Base-by-base conservation (phyloP, 2,329 filamentous ascomycete species). In the Peltaster fructicola region DNA sequence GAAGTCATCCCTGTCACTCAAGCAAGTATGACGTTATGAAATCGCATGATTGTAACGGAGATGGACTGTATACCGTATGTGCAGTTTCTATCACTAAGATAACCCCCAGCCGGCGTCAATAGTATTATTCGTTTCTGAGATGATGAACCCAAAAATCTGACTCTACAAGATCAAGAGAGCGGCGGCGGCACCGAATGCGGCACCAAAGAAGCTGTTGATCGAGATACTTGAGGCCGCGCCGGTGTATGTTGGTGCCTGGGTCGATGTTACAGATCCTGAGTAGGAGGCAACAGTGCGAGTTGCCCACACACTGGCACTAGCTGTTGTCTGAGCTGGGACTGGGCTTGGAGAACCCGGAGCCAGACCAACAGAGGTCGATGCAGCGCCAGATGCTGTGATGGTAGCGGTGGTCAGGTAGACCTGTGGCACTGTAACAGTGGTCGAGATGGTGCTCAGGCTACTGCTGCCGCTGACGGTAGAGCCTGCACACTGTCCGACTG, bases 371-470 rank as follows among this genome's bases (percentile, higher is more conserved):
- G 31, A 31, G 15, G 41, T 44, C 12, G 45, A 42, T 3, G 13
- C 22, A 8, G 40, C 40, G 9, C 43, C 45, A 14, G 32, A 15
- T 6, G 40, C 39, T 22, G 40, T 41, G 25, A 41, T 30, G 11
- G 47, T 45, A 14, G 43, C 31, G 16, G 53, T 57, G 15, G 47
- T 48, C 48, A 59, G 57, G 34, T 48, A 41, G 7, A 58, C 52
- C 8, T 54, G 51, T 1, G 57, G 57, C 13, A 61, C 55, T 8
- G 54, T 59, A 29, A 60, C 39, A 11, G 50, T 50, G 4, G 51
- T 57, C 12, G 45, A 38, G 23, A 53, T 35, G 9, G 39, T 36
- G 15, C 37, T 40, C n/a, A 39, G 44, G 27, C 32, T 42, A 31
- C 34, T 43, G 30, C 42, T 43, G 13, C 29, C 34, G 3, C 43